Percentiles rank a stretch among this genome's conserved stretches.
phyloP scores from a whole-genome alignment of 2,329 filamentous ascomycete genomes.

The Paecilomyces dactylethromorphus region DNA sequence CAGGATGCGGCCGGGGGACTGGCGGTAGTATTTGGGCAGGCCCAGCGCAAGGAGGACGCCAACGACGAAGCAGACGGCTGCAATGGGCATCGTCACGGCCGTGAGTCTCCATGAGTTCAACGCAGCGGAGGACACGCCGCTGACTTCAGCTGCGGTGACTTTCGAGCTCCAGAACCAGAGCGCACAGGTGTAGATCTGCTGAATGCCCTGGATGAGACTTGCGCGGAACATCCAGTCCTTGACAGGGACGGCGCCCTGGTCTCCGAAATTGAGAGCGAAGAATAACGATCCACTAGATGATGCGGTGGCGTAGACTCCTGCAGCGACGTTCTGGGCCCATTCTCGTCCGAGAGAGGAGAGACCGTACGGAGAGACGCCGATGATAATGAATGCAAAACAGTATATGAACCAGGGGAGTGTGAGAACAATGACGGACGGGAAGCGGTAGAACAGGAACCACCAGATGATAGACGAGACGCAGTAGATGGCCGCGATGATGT shows the following conservation, averaged over 20 bases:
- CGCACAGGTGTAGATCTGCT: constrained; percentile 52
- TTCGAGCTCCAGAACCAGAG: constrained; percentile 57
- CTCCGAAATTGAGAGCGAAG: constrained; percentile 56
- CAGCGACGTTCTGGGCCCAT: constrained; percentile 50
- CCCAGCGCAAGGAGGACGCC: constrained; percentile 46
- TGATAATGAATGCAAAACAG: constrained; percentile 7
- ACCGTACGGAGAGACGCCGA: constrained; percentile 44
- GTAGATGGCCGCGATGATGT: constrained; percentile 50
- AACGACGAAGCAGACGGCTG: constrained; percentile 46
- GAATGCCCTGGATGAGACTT: constrained; percentile 55
- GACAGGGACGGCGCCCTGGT: constrained; percentile 50
- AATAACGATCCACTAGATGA: constrained; percentile 53
- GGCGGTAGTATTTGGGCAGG: constrained; percentile 55
- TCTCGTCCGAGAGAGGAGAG: constrained; percentile 24
- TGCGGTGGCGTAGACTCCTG: constrained; percentile 50
- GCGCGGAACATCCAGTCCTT: constrained; percentile 55
- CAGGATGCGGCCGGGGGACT: constrained; percentile 51
- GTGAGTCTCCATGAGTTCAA: constrained; percentile 25
- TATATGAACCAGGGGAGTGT: constrained; percentile 53
- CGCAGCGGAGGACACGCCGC: constrained; percentile 5
- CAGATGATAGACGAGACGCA: constrained; percentile 47
- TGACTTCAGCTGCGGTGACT: constrained; percentile 29
- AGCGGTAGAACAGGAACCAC: constrained; percentile 50
- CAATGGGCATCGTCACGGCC: constrained; percentile 49
- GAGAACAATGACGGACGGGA: constrained; percentile 47